Evolutionary conservation across 345 rosid species (phyloP).

Genomic region (Gossypioides kirkii): DNA sequence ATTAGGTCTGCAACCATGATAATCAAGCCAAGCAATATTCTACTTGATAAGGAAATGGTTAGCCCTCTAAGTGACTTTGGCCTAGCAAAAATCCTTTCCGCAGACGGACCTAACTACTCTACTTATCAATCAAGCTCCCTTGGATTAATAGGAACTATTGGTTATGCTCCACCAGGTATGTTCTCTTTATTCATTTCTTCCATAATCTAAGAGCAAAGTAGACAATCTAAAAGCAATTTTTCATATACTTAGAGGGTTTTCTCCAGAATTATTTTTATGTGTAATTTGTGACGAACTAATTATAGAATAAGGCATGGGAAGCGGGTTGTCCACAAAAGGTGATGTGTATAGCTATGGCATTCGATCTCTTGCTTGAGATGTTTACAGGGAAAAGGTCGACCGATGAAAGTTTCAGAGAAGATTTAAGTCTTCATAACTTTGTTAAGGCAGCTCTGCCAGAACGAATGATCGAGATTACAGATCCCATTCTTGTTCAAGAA

Average conservation of each 20-base stretch:
- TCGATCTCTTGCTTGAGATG: not conserved
- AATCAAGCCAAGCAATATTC: constrained; percentile 12
- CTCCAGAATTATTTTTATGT: not conserved
- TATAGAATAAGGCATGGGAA: too few relatives aligned
- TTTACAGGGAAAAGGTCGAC: not conserved
- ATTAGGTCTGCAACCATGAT: too few relatives aligned
- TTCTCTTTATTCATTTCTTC: constrained; percentile 1
- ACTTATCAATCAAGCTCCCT: not conserved
- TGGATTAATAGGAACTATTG: constrained; percentile 19
- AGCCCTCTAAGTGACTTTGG: constrained; percentile 12
- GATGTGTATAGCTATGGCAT: too few relatives aligned
- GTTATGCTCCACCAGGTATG: constrained; percentile 28
- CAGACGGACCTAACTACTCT: not conserved
- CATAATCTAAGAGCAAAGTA: not conserved
- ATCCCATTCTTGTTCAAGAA: not conserved
- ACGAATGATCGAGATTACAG: not conserved
- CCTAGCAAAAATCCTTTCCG: not conserved
- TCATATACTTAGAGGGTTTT: not conserved
- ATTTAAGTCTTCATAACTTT: not conserved
- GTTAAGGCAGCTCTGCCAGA: not conserved
- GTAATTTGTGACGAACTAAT: not conserved
- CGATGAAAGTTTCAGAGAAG: not conserved
- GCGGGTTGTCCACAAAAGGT: too few relatives aligned
- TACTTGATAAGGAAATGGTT: constrained; percentile 11
- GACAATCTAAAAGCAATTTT: not conserved